Evolutionary conservation across 2,329 filamentous ascomycete genomes (phyloP), one percentile per base, ranked within the genome.

Genomic region (Trichophyton schoenleinii): DNA sequence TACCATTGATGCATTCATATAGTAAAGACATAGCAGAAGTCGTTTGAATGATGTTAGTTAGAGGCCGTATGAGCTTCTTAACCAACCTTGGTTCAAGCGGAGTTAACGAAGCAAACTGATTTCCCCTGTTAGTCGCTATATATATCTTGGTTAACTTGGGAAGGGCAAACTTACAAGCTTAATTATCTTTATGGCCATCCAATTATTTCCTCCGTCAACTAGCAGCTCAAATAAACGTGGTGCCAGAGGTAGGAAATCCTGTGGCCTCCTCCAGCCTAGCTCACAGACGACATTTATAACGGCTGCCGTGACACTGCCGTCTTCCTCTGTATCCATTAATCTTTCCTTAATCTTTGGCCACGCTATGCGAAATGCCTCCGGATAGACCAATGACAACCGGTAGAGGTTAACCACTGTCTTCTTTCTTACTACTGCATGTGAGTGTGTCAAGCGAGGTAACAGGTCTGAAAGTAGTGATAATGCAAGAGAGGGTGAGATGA

Each of bases 171-270:
- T 67, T 73, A 92, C 89, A 65, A 99, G 81, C 76, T 99, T 99
- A 73, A 99, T 97, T 64, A 99, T 84, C 73, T 99, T 99, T 72
- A 99, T 99, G 63, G 91, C 91, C 92, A 99, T 97, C 94, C 94
- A 99, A 74, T 99, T 99, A 74, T 99, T 97, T 42, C 88, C 88
- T 61, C 91, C 87, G 63, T 95, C 88, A 11, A 96, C 91, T 28
- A 99, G 78, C 18, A 99, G 80, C 70, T 96, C 91, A 69, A 97
- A 99, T 28, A 99, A 76, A 62, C 94, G 82, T 7, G 94, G 94
- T 0, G 94, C 94, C 34, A 99, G 79, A 13, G 94, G 89, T 34
- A 99, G 79, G 68, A 97, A 97, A 73, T 99, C 94, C 67, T 92
- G 87, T 3, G 94, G 94, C 67, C 94, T 82, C 67, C 94, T 84